Percentiles rank a stretch among this genome's conserved stretches.
These are phyloP conservation scores for Puccinia coronata DNA, from an alignment of 1,284 basidiomycete genomes.

Conservation along the genomic window DNA sequence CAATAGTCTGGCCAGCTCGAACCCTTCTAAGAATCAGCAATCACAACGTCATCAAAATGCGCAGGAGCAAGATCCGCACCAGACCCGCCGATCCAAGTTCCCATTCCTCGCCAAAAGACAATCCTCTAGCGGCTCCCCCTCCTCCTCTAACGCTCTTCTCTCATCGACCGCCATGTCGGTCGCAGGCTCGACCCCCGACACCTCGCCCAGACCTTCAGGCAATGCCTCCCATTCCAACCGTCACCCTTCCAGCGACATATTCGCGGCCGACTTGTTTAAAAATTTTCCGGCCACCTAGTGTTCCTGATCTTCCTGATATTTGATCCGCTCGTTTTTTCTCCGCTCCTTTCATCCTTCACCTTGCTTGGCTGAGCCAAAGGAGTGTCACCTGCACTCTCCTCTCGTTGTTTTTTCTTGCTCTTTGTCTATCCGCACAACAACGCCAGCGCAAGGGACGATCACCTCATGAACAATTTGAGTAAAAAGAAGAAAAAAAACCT, in stretches of 20 bases:
- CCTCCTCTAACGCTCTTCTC: neutral
- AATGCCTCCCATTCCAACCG: neutral
- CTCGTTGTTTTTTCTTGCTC: too few species aligned
- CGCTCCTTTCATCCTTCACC: neutral
- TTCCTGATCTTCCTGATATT: neutral
- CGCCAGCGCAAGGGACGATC: too few species aligned
- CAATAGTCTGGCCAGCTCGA: neutral
- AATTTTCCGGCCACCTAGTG: neutral
- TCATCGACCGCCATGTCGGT: neutral
- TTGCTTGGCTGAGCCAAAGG: too few species aligned
- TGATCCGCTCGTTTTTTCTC: neutral
- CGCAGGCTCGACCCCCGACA: neutral
- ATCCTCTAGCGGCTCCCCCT: neutral
- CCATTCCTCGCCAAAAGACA: slow-evolving; percentile 2
- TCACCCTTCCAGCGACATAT: neutral
- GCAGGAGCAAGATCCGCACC: neutral
- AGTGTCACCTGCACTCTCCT: too few species aligned
- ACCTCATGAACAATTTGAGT: too few species aligned
- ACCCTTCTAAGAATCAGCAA: neutral
- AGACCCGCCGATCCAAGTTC: slow-evolving; percentile 1
- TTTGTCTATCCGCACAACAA: too few species aligned
- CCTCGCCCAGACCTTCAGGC: neutral
- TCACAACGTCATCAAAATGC: neutral
- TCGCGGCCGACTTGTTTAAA: neutral
- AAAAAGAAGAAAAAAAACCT: too few species aligned